phyloP scores from a whole-genome alignment of 2,329 filamentous ascomycete species.

The Fusarium newnesense region DNA sequence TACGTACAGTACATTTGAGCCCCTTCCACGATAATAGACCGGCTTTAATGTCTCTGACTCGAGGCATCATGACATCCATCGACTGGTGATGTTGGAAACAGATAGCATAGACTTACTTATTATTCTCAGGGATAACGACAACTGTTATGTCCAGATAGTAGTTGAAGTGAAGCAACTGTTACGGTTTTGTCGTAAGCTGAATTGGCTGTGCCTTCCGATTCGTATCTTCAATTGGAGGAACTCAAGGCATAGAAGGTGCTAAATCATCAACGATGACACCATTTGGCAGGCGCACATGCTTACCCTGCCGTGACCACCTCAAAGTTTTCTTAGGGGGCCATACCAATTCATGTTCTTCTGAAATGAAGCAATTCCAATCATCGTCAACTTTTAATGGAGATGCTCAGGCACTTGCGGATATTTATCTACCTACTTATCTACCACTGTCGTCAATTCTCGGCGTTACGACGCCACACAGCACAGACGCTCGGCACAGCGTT shows the following conservation, averaged over 20 bases:
- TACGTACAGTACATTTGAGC: not conserved
- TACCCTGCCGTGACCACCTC: not conserved
- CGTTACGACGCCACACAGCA: conserved; percentile 35
- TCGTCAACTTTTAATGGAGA: not conserved
- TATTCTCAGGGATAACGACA: not conserved
- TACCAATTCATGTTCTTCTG: not conserved
- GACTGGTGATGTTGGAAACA: not conserved
- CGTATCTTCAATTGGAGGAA: not conserved
- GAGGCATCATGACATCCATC: not conserved
- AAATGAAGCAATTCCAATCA: conserved; percentile 8
- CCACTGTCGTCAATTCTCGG: conserved; percentile 26
- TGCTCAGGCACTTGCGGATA: not conserved
- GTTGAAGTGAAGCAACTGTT: not conserved
- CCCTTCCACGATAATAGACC: conserved; percentile 19
- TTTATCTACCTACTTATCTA: not conserved
- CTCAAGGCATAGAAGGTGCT: not conserved
- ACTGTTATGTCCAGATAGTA: not conserved
- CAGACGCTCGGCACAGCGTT: conserved; percentile 28
- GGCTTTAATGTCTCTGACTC: not conserved
- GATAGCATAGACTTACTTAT: not conserved
- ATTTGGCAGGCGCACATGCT: not conserved
- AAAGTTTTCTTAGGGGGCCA: not conserved
- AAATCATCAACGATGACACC: not conserved
- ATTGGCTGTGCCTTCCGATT: not conserved
- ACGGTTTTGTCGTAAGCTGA: not conserved